Conservation (phyloP, 768 basidiomycete genomes). For the Sporobolomyces roseus region DNA sequence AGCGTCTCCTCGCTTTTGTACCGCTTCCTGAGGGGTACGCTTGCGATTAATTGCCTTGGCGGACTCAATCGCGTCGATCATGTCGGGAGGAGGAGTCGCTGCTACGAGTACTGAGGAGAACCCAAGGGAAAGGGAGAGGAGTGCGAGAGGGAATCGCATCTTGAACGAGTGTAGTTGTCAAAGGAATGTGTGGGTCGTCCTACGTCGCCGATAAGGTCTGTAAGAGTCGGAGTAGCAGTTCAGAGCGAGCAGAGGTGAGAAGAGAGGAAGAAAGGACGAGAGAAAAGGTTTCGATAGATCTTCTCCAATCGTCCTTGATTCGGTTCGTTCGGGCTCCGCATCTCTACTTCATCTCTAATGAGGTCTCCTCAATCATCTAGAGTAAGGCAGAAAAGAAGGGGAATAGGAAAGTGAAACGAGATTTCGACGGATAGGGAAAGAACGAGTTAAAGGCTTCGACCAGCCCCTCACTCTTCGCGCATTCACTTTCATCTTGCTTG, state of each 20-base stretch:
- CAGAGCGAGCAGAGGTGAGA: too few species aligned
- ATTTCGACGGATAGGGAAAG: constrained; percentile 2
- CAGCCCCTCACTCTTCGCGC: too few species aligned
- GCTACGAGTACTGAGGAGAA: neutral
- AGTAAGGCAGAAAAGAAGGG: neutral
- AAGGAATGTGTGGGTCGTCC: too few species aligned
- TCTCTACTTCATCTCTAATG: too few species aligned
- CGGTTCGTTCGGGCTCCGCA: too few species aligned
- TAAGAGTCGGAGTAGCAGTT: too few species aligned
- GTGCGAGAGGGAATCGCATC: constrained; percentile 8
- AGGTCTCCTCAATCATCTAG: constrained; percentile 2
- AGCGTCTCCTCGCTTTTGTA: neutral
- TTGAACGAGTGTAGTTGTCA: neutral
- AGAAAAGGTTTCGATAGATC: too few species aligned
- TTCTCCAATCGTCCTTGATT: too few species aligned
- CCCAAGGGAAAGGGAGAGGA: neutral
- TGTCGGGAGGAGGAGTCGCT: constrained; percentile 23
- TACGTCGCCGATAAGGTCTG: too few species aligned
- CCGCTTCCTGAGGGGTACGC: neutral
- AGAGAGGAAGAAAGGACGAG: too few species aligned
- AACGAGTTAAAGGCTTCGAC: neutral
- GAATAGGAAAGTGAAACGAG: neutral
- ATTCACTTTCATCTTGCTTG: too few species aligned
- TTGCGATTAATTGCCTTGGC: neutral
- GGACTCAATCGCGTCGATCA: constrained; percentile 15